A percentile compares a stretch with the other conserved stretches of the same genome.
Conservation (phyloP, 2,329 filamentous ascomycete species). For the Drechslerella dactyloides region DNA sequence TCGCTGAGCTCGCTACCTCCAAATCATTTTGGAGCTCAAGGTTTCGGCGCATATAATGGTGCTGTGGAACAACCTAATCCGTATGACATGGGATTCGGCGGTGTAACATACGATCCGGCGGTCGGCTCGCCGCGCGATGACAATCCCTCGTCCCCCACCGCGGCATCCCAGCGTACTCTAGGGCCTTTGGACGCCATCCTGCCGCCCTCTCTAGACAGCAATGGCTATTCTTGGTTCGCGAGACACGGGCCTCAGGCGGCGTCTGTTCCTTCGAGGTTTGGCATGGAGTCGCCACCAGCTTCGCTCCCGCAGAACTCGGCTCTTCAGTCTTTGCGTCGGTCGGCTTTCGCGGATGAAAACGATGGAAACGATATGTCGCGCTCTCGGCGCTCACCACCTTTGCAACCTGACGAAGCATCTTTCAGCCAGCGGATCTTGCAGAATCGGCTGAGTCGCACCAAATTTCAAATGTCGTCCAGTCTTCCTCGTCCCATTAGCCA, state of each 20-base stretch:
- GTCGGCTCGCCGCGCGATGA: constrained; percentile 87
- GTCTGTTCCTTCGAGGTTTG: constrained; percentile 90
- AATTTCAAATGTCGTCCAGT: constrained; percentile 67
- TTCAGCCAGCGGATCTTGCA: constrained; percentile 75
- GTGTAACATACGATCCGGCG: constrained; percentile 61
- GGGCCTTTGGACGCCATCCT: constrained; percentile 92
- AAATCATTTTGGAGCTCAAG: constrained; percentile 60
- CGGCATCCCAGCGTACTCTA: constrained; percentile 65
- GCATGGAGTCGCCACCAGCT: constrained; percentile 81
- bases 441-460: constrained; percentile 70
- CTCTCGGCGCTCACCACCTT: constrained; percentile 66
- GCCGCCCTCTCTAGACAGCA: constrained; percentile 93
- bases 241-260: constrained; percentile 88
- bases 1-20: constrained; percentile 66
- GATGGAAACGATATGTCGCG: constrained; percentile 70
- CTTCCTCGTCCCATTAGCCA: constrained; percentile 63
- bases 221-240: constrained; percentile 89
- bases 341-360: constrained; percentile 67
- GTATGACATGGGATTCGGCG: constrained; percentile 59
- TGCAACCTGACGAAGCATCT: constrained; percentile 55
- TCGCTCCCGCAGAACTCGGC: constrained; percentile 66
- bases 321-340: constrained; percentile 70
- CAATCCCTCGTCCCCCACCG: constrained; percentile 76
- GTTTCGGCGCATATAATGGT: constrained; percentile 61
- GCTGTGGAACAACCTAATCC: constrained; percentile 67